Base-by-base conservation (phyloP, 129 eudicot species). In the Logfia minima region DNA sequence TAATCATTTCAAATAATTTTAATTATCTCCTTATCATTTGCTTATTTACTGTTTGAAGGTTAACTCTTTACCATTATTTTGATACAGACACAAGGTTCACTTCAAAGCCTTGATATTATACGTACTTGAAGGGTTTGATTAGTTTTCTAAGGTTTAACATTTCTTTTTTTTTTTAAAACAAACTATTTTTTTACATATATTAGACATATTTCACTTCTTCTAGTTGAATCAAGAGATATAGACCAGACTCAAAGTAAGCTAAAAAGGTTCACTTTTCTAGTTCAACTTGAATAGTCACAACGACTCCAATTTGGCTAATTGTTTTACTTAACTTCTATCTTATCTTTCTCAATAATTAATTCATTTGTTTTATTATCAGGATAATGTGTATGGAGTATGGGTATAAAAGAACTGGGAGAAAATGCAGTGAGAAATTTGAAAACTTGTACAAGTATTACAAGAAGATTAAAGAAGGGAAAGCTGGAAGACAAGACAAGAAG, bases 351-450 rank as follows among this genome's bases (percentile, higher is more conserved):
- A 31, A 66, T 5, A 56, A 45, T 13, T 18, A 10, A 37, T 26
- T 24, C 13, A 21, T 17, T 18, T 67, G 70, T 18, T 52, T 76
- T 21, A 29, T 28, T 14, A 66, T 65, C 82, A 95, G 99, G 92
- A 89, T 95, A 53, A 91, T 95, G 99, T 85, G 70, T 55, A 87
- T 78, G 74, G 99, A 95, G 62, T 89, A 91, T 78, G 99, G 99
- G 24, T 91, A 89, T 68, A 96, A 88, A 85, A 89, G 99, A 80
- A 89, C 86, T 80, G 96, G 99, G 72, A 95, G 89, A 72, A 91
- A 95, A 81, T 95, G 99, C 89, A 88, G 96, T 74, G 99, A 89
- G 86, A 95, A 95, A 66, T 95, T 91, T 76, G 99, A 95, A 82
- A 95, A 95, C 75, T 75, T 95, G 82, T 95, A 91, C 94, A 95